These are phyloP conservation scores for Tricholoma hemisulphureum DNA, from an alignment of 768 basidiomycete genomes.

Conservation along the genomic window DNA sequence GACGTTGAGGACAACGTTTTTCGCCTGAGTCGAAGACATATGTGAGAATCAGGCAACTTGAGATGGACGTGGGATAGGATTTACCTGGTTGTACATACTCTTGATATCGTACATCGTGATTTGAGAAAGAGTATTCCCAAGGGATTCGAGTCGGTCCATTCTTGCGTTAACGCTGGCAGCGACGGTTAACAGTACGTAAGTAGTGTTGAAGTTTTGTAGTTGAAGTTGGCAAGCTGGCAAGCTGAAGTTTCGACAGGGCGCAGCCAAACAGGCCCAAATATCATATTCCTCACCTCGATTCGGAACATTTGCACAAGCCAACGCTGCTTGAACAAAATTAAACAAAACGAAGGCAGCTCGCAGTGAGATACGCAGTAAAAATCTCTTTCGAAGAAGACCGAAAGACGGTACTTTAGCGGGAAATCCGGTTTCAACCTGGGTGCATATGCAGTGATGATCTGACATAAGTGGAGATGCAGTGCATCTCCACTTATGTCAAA, in stretches of 20 bases:
- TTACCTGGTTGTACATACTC: slow-evolving; percentile 89
- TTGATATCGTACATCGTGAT: slow-evolving; percentile 93
- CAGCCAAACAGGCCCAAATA: neutral
- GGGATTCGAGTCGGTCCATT: slow-evolving; percentile 80
- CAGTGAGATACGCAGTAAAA: no score
- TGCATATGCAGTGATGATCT: no score
- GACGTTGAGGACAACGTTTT: slow-evolving; percentile 94
- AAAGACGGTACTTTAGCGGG: no score
- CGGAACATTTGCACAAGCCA: no score
- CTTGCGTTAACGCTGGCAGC: slow-evolving; percentile 3
- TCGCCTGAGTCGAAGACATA: slow-evolving; percentile 55
- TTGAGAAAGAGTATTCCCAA: slow-evolving; percentile 74
- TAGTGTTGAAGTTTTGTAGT: no score
- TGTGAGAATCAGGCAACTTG: slow-evolving; percentile 3
- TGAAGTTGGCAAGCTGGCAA: neutral
- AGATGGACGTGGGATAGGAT: neutral
- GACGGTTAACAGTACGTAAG: slow-evolving; percentile 1
- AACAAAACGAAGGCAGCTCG: no score
- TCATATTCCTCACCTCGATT: no score
- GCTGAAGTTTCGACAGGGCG: neutral
- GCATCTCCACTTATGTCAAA: no score
- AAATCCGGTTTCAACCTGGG: no score
- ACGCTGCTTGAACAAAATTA: no score
- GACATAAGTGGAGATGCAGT: no score
- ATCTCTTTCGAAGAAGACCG: no score